Conservation (phyloP, 768 basidiomycete species). For the Lactarius quietus region DNA sequence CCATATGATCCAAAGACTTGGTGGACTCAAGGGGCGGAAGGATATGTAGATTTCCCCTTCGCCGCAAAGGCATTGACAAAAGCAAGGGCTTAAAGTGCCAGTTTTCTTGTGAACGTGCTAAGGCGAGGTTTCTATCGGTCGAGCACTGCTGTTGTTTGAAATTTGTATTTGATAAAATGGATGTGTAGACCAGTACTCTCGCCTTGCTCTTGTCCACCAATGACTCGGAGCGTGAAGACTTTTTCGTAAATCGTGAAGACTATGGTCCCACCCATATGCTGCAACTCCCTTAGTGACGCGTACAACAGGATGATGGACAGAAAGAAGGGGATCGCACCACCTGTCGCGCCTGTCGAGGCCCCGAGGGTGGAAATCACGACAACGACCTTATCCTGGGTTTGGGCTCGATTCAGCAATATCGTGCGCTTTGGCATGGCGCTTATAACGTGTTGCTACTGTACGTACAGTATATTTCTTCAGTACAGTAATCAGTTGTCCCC, state of each 20-base stretch:
- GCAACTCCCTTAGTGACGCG: not conserved
- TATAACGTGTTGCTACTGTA: too few species aligned
- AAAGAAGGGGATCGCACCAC: conserved; percentile 73
- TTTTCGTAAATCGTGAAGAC: conserved; percentile 92
- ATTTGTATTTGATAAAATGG: too few species aligned
- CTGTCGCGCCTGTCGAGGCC: conserved; percentile 79
- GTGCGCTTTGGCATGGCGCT: too few species aligned
- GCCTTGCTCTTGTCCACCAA: conserved; percentile 37
- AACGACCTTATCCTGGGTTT: too few species aligned
- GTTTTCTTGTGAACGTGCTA: not conserved
- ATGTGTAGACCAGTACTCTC: too few species aligned
- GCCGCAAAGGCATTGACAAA: not conserved
- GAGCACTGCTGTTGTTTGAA: too few species aligned
- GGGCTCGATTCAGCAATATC: too few species aligned
- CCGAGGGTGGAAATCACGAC: too few species aligned
- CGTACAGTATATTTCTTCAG: too few species aligned
- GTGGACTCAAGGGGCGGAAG: conserved; percentile 3
- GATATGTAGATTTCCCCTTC: conserved; percentile 27
- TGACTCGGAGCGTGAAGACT: conserved; percentile 56
- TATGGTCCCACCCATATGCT: conserved; percentile 78
- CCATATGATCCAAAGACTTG: not conserved
- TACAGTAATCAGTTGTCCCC: too few species aligned
- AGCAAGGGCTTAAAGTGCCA: not conserved
- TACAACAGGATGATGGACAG: not conserved
- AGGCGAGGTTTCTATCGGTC: too few species aligned